Evolutionary conservation across 345 rosid genomes (phyloP), one percentile per base, ranked within the genome.

Genomic region (Litchi chinensis): DNA sequence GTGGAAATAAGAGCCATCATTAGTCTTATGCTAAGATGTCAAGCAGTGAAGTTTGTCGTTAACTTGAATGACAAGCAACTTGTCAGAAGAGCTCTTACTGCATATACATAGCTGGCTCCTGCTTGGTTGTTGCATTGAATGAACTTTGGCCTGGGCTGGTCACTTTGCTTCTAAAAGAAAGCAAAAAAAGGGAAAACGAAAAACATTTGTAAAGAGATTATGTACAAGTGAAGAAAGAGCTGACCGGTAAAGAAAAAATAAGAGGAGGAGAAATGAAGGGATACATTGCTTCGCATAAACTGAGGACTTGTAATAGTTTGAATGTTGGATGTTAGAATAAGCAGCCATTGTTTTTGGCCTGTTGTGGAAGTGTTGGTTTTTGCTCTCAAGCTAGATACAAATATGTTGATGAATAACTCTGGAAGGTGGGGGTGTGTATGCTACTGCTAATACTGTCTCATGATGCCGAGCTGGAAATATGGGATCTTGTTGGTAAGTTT

Each of bases 51-150:
- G 21, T 46, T 21, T 16, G 6, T 56, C 10, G 5, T n/a, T 74
- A 28, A 6, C 22, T 2, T 68, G 22, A n/a, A 67, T 64, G 26
- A 8, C 63, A 21, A 28, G 68, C 50, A 60, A 26, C 32, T 19
- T 19, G 12, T 8, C 10, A 43, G 72, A 39, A 21, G 76, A 68
- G 71, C 15, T 28, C 19, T 10, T 18, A 28, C 52, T 40, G 54
- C 75, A 40, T 65, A 1, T 19, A 22, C 46, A 19, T 60, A 39
- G 8, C 22, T 52, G 70, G 56, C 32, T 70, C 65, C 65, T 74
- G 76, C 46, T 76, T 54, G 41, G 72, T 52, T 77, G 79, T 59
- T 77, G 67, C 5, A 10, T 67, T 15, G 60, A 72, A 10, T 28
- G 65, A 65, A 18, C 22, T 46, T 64, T 44, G 64, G 77, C 67